Evolutionary conservation across 768 basidiomycete species (phyloP).

Genomic region (Flagelloscypha sp.): DNA sequence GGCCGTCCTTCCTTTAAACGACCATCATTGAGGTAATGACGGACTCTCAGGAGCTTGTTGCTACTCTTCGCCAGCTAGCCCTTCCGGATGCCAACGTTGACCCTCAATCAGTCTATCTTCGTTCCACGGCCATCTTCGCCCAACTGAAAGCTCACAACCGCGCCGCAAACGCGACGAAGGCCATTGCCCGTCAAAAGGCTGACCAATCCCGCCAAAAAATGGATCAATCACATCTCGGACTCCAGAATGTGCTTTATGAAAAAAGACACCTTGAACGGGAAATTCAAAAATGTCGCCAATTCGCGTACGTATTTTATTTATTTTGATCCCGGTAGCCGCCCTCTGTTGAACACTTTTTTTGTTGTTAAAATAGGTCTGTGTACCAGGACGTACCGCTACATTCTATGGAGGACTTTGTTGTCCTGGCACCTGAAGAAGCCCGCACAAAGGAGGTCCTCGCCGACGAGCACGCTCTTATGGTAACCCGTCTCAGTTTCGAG

Average conservation of each 20-base stretch:
- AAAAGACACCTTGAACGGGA: constrained; percentile 85
- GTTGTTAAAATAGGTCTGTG: constrained; percentile 49
- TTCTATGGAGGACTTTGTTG: constrained; percentile 56
- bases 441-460: constrained; percentile 51
- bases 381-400: constrained; percentile 84
- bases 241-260: constrained; percentile 85
- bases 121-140: constrained; percentile 68
- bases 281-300: constrained; percentile 88
- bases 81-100: constrained; percentile 20
- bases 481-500: constrained; percentile 81
- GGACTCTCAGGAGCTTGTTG: no score
- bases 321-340: background rate
- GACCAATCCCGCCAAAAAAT: constrained; percentile 74
- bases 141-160: constrained; percentile 76
- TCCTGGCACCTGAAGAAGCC: constrained; percentile 61
- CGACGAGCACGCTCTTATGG: constrained; percentile 78
- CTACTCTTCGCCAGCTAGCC: constrained; percentile 7
- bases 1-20: no score
- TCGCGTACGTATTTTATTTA: constrained; percentile 55
- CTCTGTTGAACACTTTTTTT: background rate
- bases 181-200: constrained; percentile 60
- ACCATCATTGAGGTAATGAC: no score
- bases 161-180: constrained; percentile 61
- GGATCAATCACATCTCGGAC: constrained; percentile 81
- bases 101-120: constrained; percentile 41